A percentile compares a stretch with the other conserved stretches of the same genome.
phyloP scores from a whole-genome alignment of 2,329 filamentous ascomycete genomes.

The Diaporthe ilicicola region DNA sequence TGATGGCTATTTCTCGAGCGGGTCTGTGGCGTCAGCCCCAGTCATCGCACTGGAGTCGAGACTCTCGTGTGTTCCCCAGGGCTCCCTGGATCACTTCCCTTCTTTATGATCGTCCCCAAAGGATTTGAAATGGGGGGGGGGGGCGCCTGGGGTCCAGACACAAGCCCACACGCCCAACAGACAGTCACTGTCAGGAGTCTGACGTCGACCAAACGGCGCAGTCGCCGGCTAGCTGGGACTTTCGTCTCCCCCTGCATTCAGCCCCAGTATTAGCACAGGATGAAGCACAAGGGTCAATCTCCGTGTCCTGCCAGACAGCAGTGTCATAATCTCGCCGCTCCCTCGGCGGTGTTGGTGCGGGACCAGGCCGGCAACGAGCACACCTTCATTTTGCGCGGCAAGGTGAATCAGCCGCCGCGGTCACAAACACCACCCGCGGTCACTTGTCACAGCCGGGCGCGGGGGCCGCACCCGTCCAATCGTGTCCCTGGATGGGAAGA shows the following conservation, averaged over 20 bases:
- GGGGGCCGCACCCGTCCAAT: neutral
- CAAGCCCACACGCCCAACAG: neutral
- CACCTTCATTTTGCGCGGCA: constrained; percentile 7
- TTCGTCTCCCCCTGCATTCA: constrained; percentile 2
- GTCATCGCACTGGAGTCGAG: neutral
- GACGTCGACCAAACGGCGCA: constrained; percentile 1
- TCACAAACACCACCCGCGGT: constrained; percentile 5
- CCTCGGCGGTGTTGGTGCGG: constrained; percentile 7
- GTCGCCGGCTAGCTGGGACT: constrained; percentile 7
- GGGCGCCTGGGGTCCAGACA: neutral
- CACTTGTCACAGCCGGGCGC: neutral
- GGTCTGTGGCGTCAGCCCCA: constrained; percentile 16
- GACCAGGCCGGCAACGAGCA: constrained; percentile 1
- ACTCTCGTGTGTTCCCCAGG: neutral
- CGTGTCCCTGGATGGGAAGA: neutral
- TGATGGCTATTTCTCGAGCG: constrained; percentile 2
- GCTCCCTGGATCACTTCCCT: neutral
- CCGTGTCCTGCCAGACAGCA: neutral
- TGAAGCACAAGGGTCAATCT: constrained; percentile 15
- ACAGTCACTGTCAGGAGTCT: neutral
- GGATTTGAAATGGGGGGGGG: constrained; percentile 1
- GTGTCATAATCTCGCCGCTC: neutral
- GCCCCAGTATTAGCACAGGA: constrained; percentile 2
- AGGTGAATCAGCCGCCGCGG: constrained; percentile 13
- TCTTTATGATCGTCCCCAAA: constrained; percentile 4